Evolutionary conservation across 768 basidiomycete species (phyloP), one percentile per base, ranked within the genome.

Genomic region (Lactifluus hygrophoroides): DNA sequence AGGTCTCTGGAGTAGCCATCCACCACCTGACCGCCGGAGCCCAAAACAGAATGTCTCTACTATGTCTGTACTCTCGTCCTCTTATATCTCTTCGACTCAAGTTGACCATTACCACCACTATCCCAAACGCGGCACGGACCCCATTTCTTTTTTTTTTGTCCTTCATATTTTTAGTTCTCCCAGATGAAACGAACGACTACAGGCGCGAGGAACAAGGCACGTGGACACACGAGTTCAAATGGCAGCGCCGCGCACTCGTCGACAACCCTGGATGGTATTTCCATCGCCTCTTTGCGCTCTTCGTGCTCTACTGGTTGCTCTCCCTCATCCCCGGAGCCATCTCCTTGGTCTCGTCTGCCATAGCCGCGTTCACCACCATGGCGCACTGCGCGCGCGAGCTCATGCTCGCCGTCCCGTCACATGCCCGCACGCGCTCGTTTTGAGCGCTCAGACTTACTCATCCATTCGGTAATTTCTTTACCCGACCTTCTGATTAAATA

Each of bases 221-320:
- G 1, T 62, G 61, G 61, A 9, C 4, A 6, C 61, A 40, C 30
- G 47, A 62, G 6, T 48, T 60, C 16, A 54, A 50, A 35, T 60
- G 53, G 52, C 58, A 53, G 14, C 57, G 57, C 13, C 61, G 61
- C 34, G 49, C 30, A 27, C n/a, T 60, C 48, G 23, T 21, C 0
- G 42, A 60, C 40, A 45, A 60, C 19, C 61, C 61, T 1, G 40
- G 42, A 2, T 60, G 58, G 61, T 55, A 60, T 25, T 17, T 53
- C 19, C 54, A 62, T n/a, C 58, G 58, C 6, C 52, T 62, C 42
- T 3, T 62, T 14, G 34, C 8, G 3, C 35, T 62, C 43, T 62
- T 58, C 37, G 35, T 27, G 14, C 19, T 62, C 19, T 54, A 35
- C 21, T 62, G 61, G 61, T 48, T 62, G 10, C 13, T 50, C 13